Evolutionary conservation across 2,329 filamentous ascomycete species (phyloP), one percentile per base, ranked within the genome.

Genomic region (Aspergillus quadrilineatus): DNA sequence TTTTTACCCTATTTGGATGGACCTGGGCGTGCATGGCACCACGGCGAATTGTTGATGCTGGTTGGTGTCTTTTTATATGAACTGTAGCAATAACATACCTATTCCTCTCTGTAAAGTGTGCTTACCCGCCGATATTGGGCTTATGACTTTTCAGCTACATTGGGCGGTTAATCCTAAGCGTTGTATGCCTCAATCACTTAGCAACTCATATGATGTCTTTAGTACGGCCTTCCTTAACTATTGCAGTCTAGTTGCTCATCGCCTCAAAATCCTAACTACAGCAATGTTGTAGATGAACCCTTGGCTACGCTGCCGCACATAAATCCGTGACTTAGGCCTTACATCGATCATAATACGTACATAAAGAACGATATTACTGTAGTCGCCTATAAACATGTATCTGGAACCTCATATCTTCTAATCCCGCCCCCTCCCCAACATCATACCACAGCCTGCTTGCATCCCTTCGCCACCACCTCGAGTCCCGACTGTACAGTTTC

Each of bases 341-440:
- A 22, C 22, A 22, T 22, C 22, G 22, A 22, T 22, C 22, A 22
- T 22, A 22, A 17, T 17, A 42, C 12, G 41, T 30, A 17, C 48
- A 57, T 2, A 6, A 14, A 45, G 6, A 30, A 43, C 10, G 28
- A 30, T 45, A 48, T n/a, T 15, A 47, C 17, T 52, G 17, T 30
- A 77, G 48, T 59, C 77, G 74, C 54, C 76, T 73, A 68, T 96
- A 97, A 14, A 97, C 70, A 77, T 97, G 92, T 65, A 96, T 80
- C 74, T 97, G 93, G 73, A 93, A 96, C 46, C 92, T 85, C 92
- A 97, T 96, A 70, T 97, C 90, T 77, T 97, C 93, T 69, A 97
- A 75, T 50, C 86, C 82, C 60, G 96, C 91, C 3, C 91, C 90
- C 73, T 97, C 97, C 29, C 86, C 82, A 65, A 97, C 91, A 6